Base-by-base conservation (phyloP, 169 alveolate species). In the Plasmodium vinckei region DNA sequence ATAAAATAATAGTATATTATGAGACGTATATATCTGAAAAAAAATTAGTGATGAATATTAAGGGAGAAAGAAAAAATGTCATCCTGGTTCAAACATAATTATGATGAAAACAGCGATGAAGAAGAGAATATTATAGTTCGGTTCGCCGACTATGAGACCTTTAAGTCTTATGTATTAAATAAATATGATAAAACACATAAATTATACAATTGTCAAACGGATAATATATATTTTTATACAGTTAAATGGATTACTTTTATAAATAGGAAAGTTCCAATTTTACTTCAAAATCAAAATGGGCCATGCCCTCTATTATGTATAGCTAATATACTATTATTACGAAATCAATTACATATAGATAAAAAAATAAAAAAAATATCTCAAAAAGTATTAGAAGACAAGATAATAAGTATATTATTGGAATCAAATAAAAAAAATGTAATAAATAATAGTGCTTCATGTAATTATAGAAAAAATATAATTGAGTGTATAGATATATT, bases 271-370 rank as follows among this genome's bases (percentile, higher is more conserved):
- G 87, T 82, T 13, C 87, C 93, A 2, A 77, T 73, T 19, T 72
- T 88, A 33, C 57, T 88, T 13, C 93, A 88, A 65, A 88, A 84
- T 56, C 72, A 88, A 49, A 88, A 69, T 61, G 93, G 93, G 1
- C 79, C 93, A 33, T 88, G 93, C 42, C 93, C 93, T 4, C 90
- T 88, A 7, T 69, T 88, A 12, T 82, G 91, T 51, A 84, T 88
- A 15, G 57, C 93, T 13, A 88, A 88, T 68, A 84, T 88, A 17
- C 51, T 88, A 27, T 54, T 88, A 12, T 46, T 88, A 46, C 84
- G 93, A 33, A 88, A 88, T 67, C 87, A 88, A 60, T 13, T 88
- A 63, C 87, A 88, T 17, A 71, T 88, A n/a, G 88, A 88, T 68
- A 88, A 49, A 51, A 68, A 88, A 71, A 68, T 88, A 54, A 88